A percentile compares a stretch with the other conserved stretches of the same genome.
Conservation (phyloP, 768 basidiomycete genomes). For the Chiua virens region DNA sequence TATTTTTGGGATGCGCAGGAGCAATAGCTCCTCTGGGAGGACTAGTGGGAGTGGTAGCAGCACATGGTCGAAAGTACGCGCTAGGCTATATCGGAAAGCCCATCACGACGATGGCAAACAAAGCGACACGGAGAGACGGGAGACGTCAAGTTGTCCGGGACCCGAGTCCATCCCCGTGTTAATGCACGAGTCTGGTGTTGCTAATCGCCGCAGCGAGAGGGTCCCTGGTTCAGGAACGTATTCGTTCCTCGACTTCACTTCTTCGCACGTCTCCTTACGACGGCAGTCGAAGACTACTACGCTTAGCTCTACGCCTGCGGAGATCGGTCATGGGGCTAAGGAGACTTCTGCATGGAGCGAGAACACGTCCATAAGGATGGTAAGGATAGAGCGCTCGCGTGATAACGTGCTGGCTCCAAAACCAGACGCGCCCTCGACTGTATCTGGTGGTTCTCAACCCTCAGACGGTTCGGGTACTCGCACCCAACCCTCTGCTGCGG, state of each 20-base stretch:
- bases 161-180: slow-evolving; percentile 33
- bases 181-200: slow-evolving; percentile 24
- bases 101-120: slow-evolving; percentile 30
- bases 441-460: slow-evolving; percentile 28
- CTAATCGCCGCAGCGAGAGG: slow-evolving; percentile 17
- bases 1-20: slow-evolving; percentile 22
- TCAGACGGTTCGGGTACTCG: slow-evolving; percentile 23
- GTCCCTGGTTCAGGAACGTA: slow-evolving; percentile 31
- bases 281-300: slow-evolving; percentile 28
- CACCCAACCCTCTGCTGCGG: slow-evolving; percentile 18
- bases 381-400: slow-evolving; percentile 19
- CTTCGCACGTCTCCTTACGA: slow-evolving; percentile 26
- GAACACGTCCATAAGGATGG: slow-evolving; percentile 16
- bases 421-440: slow-evolving; percentile 35
- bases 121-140: slow-evolving; percentile 18
- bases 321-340: slow-evolving; percentile 20
- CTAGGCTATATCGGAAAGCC: slow-evolving; percentile 30
- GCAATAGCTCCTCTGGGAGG: slow-evolving; percentile 19
- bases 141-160: slow-evolving; percentile 23
- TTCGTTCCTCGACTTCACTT: slow-evolving; percentile 32
- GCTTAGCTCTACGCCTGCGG: slow-evolving; percentile 27
- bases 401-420: slow-evolving; percentile 15
- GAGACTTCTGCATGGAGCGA: slow-evolving; percentile 17
- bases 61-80: slow-evolving; percentile 32
- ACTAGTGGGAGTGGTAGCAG: slow-evolving; percentile 25